These are phyloP conservation scores for Neurospora sp. DNA, from an alignment of 495 filamentous ascomycete genomes.

Conservation along the genomic window DNA sequence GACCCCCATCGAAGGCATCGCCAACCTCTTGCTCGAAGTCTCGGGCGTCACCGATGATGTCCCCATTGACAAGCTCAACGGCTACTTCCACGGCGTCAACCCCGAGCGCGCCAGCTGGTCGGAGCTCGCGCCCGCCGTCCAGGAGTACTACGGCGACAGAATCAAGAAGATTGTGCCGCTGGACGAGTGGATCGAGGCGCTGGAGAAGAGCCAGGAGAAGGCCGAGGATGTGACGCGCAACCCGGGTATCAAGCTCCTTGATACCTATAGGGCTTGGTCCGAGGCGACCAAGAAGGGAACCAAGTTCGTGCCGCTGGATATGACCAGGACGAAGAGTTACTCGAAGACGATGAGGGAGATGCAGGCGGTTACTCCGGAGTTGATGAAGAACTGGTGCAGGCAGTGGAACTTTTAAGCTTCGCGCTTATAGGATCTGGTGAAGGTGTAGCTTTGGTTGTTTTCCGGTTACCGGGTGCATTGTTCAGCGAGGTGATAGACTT, in stretches of 20 bases:
- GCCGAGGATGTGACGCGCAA: constrained; percentile 25
- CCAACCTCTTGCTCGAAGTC: constrained; percentile 28
- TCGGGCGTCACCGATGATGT: constrained; percentile 19
- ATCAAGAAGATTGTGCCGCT: constrained; percentile 27
- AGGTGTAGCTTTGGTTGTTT: not conserved
- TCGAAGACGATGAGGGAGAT: constrained; percentile 29
- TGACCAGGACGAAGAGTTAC: constrained; percentile 16
- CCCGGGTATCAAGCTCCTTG: constrained; percentile 36
- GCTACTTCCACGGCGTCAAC: constrained; percentile 43
- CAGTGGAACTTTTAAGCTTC: constrained; percentile 33
- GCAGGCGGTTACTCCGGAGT: constrained; percentile 24
- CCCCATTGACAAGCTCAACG: constrained; percentile 18
- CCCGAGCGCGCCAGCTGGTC: constrained; percentile 27
- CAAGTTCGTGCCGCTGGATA: constrained; percentile 21
- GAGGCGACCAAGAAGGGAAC: constrained; percentile 8
- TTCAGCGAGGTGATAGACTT: not conserved
- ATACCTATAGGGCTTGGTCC: constrained; percentile 27
- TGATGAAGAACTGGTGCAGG: constrained; percentile 41
- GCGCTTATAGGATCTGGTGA: not conserved
- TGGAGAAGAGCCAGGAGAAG: constrained; percentile 25
- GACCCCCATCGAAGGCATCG: constrained; percentile 41
- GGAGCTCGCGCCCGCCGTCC: constrained; percentile 21
- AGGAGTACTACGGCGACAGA: constrained; percentile 25
- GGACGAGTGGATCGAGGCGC: constrained; percentile 29
- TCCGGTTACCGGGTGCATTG: not conserved